Evolutionary conservation across 805 yeast species (phyloP), one percentile per base, ranked within the genome.

Genomic region (Cyberlindnera misumaiensis): DNA sequence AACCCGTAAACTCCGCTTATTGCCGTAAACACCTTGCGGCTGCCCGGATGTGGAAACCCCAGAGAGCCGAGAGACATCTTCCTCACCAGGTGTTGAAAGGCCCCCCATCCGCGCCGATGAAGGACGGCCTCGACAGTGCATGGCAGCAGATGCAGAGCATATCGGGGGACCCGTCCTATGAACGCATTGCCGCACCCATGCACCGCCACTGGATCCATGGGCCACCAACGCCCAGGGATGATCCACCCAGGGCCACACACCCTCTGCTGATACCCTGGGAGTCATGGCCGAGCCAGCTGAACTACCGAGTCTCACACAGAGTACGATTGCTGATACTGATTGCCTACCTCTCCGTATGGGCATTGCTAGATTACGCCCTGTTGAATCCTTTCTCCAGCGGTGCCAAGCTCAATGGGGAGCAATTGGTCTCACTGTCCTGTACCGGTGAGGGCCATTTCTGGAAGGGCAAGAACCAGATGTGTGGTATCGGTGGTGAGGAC

Each of bases 391-490:
- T 43, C 20, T 9, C 38, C 4, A 32, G 29, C 14, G 47, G 45
- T 2, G 44, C 47, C 5, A 18, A n/a, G 12, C 36, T 30, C 8
- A 20, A 40, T n/a, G 45, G 33, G 12, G 42, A 39, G 4, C 12
- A 46, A n/a, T 46, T 52, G 8, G 17, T 49, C 5, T 39, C 77
- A 4, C 49, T 80, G 17, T 64, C 79, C 0, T 79, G 86, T 48
- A 58, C 67, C 4, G 63, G 57, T 12, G 70, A 66, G 30, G 47
- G 55, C 15, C 57, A 59, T 28, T 65, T 81, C 42, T 87, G 96
- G 96, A 62, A 55, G 35, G 95, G 95, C 0, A 81, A 78, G 40
- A 83, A 83, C 51, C 76, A 73, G 9, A 70, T 65, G 1, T 89
- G 96, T 67, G 96, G 96, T 0, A 47, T 80, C 9, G 65, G 80